Percentiles rank a stretch among this genome's conserved stretches.
phyloP scores from a whole-genome alignment of 352 stramenopile species.

The Phytophthora sp. region DNA sequence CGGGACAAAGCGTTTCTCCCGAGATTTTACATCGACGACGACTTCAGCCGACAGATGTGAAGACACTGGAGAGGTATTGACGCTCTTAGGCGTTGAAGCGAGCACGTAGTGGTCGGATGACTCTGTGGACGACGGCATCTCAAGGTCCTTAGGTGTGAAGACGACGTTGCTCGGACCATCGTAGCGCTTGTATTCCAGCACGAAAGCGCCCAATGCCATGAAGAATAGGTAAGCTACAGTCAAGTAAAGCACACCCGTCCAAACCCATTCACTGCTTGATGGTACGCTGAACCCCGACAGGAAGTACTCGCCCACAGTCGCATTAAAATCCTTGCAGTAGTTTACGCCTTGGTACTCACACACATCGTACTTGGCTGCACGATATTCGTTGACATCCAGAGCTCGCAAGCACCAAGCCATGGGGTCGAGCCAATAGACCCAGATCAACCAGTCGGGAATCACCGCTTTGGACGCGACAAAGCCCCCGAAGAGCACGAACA shows the following conservation, averaged over 20 bases:
- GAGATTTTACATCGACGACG: neutral
- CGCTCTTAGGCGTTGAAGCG: conserved; percentile 12
- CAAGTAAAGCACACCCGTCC: conserved; percentile 36
- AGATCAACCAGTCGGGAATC: conserved; percentile 37
- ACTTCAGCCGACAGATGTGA: neutral
- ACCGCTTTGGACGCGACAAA: conserved; percentile 34
- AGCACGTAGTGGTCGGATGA: conserved; percentile 12
- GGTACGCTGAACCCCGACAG: conserved; percentile 38
- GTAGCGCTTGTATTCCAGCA: conserved; percentile 48
- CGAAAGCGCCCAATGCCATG: conserved; percentile 32
- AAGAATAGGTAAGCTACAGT: conserved; percentile 38
- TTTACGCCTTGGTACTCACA: conserved; percentile 40
- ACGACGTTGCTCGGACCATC: conserved; percentile 19
- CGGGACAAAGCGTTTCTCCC: neutral
- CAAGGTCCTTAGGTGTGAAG: conserved; percentile 11
- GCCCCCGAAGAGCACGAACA: conserved; percentile 54
- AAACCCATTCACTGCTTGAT: conserved; percentile 33
- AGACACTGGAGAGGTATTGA: neutral
- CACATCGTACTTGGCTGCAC: conserved; percentile 19
- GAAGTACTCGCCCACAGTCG: conserved; percentile 39
- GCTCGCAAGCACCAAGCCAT: conserved; percentile 46
- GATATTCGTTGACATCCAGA: conserved; percentile 44
- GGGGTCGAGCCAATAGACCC: conserved; percentile 64
- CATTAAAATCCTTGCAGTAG: conserved; percentile 48
- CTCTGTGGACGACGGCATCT: neutral